Conservation (phyloP, 2,329 filamentous ascomycete genomes). For the Apiospora hydei region DNA sequence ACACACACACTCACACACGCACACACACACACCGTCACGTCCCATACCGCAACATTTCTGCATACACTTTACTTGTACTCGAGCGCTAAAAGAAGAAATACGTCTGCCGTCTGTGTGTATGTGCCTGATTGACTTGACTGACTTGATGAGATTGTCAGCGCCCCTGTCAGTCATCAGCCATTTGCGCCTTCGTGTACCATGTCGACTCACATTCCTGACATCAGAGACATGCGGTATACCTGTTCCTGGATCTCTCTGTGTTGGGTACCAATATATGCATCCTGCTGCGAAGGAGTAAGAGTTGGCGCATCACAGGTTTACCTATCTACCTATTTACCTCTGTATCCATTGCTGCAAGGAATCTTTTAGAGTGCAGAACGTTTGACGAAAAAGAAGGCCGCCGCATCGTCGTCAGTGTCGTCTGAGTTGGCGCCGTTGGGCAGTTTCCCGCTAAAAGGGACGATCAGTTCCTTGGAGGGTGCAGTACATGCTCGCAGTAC, state of each 20-base stretch:
- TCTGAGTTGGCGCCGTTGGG: constrained; percentile 21
- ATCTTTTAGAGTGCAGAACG: constrained; percentile 4
- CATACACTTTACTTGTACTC: neutral
- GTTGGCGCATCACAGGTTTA: neutral
- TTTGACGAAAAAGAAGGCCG: neutral
- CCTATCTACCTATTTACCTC: neutral
- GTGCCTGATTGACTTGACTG: constrained; percentile 9
- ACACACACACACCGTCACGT: constrained; percentile 12
- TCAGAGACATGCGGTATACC: neutral
- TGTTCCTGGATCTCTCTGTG: neutral
- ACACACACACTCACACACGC: neutral
- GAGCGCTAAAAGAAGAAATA: neutral
- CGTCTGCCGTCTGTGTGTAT: neutral
- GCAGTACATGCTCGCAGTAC: neutral
- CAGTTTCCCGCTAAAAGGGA: constrained; percentile 7
- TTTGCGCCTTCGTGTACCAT: neutral
- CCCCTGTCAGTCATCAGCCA: neutral
- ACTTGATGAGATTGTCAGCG: neutral
- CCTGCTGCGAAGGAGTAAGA: neutral
- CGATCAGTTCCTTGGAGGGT: neutral
- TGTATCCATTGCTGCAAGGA: neutral
- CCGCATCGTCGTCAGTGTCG: constrained; percentile 20
- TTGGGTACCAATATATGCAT: neutral
- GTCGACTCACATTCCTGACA: neutral
- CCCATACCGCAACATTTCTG: neutral